Conservation (phyloP, 768 basidiomycete species). For the Strobilomyces dryophilus region DNA sequence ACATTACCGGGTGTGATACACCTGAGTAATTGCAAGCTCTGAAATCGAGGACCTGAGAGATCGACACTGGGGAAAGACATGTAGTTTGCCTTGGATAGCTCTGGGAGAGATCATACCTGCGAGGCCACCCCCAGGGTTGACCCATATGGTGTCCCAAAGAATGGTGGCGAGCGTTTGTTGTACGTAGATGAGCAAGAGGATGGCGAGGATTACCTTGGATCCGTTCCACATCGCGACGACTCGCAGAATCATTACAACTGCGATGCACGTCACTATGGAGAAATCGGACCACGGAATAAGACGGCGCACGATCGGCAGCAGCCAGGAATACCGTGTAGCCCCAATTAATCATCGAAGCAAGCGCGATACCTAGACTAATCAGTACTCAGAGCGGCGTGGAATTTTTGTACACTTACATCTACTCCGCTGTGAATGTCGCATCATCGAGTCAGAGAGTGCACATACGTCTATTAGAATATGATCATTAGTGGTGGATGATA, state of each 20-base stretch:
- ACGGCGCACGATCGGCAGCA: constrained; percentile 13
- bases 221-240: no score
- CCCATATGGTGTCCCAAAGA: not conserved
- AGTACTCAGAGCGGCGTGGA: not conserved
- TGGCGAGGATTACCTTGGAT: no score
- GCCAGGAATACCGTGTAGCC: constrained; percentile 9
- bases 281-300: not conserved
- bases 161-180: no score
- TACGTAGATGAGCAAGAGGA: no score
- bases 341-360: constrained; percentile 5
- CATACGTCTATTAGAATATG: no score
- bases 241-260: no score
- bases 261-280: no score
- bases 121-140: not conserved
- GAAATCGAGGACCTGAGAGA: not conserved
- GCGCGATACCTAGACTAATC: not conserved
- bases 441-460: no score
- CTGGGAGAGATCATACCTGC: no score
- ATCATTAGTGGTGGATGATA: not conserved
- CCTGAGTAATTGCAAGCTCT: not conserved
- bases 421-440: not conserved
- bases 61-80: not conserved
- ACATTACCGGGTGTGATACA: not conserved
- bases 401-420: constrained; percentile 5
- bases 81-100: not conserved